Base-by-base conservation (phyloP, 768 basidiomycete species). In the Amyloporia xantha region DNA sequence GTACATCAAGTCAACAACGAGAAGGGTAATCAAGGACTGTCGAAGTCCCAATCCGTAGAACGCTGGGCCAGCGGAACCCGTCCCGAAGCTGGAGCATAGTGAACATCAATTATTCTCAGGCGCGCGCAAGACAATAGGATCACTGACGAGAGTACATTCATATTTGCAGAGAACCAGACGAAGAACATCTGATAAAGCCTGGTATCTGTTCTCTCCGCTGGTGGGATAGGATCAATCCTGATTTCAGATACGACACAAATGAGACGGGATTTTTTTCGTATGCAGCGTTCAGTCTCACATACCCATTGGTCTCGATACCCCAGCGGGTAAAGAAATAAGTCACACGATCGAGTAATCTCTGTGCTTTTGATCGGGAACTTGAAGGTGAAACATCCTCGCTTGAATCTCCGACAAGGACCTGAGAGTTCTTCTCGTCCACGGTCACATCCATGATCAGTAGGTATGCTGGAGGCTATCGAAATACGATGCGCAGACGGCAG, bases 131-230 rank as follows among this genome's bases (percentile, higher is more conserved):
- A 3, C 3, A 33, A 3, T n/a, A 5, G 25, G 9, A 40, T 17
- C n/a, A 61, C 72, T 23, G 24, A 83, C 65, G 72, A 73, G 15
- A 83, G 67, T 23, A 85, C 75, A 55, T 84, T 84, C 62, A 83
- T 74, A 59, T 83, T 84, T 47, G 77, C 73, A 6, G 84, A 79
- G 57, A 85, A 81, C 84, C 84, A 86, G 3, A 85, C 70, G 57
- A 82, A 81, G 68, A 85, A 85, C 56, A 84, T 64, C 51, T 85
- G 81, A 56, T 76, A 77, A 44, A 78, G 73, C 40, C 76, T 74
- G n/a, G 67, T 74, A 56, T 85, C 83, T 7, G 58, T 71, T 40
- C 82, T 74, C 37, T 76, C 66, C 23, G 74, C 73, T 1, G 62
- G 54, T 1, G 74, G 61, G 1, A 78, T 74, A 3, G 84, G 84